Evolutionary conservation across 108 stramenopile genomes (phyloP).

Genomic region (Conticribra weissflogii): DNA sequence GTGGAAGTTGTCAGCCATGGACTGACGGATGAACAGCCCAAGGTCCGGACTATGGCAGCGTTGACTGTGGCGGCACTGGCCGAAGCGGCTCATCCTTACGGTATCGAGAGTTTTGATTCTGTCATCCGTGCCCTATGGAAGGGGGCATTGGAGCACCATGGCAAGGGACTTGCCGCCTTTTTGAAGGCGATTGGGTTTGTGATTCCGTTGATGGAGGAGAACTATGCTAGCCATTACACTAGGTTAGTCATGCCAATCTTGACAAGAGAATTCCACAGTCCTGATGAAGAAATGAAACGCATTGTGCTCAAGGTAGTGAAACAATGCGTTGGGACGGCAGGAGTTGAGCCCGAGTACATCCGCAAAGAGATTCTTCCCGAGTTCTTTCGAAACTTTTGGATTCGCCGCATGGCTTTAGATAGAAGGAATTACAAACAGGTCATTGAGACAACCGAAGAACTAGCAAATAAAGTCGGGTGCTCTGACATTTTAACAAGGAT

Average conservation of each 20-base stretch:
- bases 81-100: slow-evolving; percentile 98
- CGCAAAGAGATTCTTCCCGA: slow-evolving; percentile 96
- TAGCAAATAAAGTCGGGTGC: slow-evolving; percentile 98
- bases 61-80: slow-evolving; percentile 96
- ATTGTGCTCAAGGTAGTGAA: slow-evolving; percentile 99
- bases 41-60: slow-evolving; percentile 97
- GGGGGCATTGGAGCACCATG: slow-evolving; percentile 96
- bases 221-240: slow-evolving; percentile 99
- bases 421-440: slow-evolving; percentile 97
- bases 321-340: slow-evolving; percentile 98
- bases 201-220: slow-evolving; percentile 99
- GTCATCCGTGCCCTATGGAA: slow-evolving; percentile 98
- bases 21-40: slow-evolving; percentile 95
- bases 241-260: slow-evolving; percentile 98
- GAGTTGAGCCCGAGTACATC: slow-evolving; percentile 97
- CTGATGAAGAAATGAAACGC: slow-evolving; percentile 97
- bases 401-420: slow-evolving; percentile 98
- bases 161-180: slow-evolving; percentile 97
- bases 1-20: slow-evolving; percentile 97
- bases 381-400: slow-evolving; percentile 99
- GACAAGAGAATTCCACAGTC: slow-evolving; percentile 95
- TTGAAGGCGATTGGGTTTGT: slow-evolving; percentile 98
- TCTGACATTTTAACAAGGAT: slow-evolving; percentile 94
- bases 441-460: slow-evolving; percentile 97
- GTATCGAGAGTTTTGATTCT: slow-evolving; percentile 98